phyloP scores from a whole-genome alignment of 2,329 filamentous ascomycete species.

The Hymenoscyphus fructigenus region DNA sequence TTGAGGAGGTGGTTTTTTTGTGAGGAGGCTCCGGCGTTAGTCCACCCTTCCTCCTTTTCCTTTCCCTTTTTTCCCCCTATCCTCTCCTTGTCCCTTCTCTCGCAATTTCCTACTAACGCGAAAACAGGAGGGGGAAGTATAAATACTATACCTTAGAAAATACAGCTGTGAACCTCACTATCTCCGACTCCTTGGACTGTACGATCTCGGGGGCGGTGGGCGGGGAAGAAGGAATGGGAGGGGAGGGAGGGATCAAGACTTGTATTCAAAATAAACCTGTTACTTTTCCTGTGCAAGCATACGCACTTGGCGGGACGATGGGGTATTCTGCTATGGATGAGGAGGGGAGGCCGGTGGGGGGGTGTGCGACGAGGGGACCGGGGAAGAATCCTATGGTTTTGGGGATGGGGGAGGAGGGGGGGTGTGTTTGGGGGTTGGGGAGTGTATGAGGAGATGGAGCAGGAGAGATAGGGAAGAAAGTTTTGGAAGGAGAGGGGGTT shows the following conservation, averaged over 20 bases:
- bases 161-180: background rate
- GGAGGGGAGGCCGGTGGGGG: background rate
- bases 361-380: background rate
- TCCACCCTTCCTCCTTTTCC: background rate
- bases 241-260: background rate
- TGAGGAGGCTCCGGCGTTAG: conserved; percentile 1
- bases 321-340: conserved; percentile 1
- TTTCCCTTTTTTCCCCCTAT: background rate
- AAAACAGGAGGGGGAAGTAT: background rate
- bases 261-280: background rate
- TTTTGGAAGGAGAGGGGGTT: too few species aligned
- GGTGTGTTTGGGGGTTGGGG: background rate
- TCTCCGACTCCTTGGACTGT: background rate
- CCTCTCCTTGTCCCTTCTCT: too few species aligned
- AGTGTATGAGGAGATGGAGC: background rate
- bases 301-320: background rate
- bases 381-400: conserved; percentile 1
- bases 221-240: too few species aligned
- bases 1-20: background rate
- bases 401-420: background rate
- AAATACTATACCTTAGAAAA: conserved; percentile 1
- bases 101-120: too few species aligned
- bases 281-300: background rate
- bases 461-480: too few species aligned
- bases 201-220: too few species aligned